Conservation (phyloP, 2,329 filamentous ascomycete genomes). For the Xylaria sp. region DNA sequence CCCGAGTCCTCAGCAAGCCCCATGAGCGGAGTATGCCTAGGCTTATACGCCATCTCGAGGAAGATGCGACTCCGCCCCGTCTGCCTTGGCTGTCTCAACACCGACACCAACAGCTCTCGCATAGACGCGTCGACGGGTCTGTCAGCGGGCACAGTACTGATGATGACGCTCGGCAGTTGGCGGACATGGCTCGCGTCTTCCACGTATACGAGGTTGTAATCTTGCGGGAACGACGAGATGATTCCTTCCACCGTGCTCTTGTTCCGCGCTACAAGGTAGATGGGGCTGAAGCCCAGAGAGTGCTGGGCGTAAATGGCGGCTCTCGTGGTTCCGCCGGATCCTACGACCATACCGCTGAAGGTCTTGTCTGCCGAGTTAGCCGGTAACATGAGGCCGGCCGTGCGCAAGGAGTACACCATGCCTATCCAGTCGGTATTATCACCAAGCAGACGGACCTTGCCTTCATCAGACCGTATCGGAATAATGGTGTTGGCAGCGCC, state of each 20-base stretch:
- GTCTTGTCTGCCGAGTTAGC: slow-evolving; percentile 37
- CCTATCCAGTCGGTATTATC: slow-evolving; percentile 97
- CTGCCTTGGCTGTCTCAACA: slow-evolving; percentile 52
- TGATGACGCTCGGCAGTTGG: slow-evolving; percentile 70
- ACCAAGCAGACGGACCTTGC: slow-evolving; percentile 67
- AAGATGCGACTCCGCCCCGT: slow-evolving; percentile 61
- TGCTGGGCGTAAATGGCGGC: slow-evolving; percentile 90
- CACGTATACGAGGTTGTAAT: slow-evolving; percentile 71
- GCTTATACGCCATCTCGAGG: slow-evolving; percentile 97
- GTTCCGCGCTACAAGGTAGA: slow-evolving; percentile 86
- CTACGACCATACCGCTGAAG: slow-evolving; percentile 78
- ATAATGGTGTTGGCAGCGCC: slow-evolving; percentile 96
- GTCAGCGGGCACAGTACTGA: slow-evolving; percentile 91
- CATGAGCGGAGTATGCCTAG: slow-evolving; percentile 82
- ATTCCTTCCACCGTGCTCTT: slow-evolving; percentile 70
- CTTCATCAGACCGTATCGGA: slow-evolving; percentile 53
- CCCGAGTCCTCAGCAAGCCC: slow-evolving; percentile 76
- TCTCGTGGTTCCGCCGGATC: slow-evolving; percentile 88
- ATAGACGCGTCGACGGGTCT: slow-evolving; percentile 77
- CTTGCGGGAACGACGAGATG: slow-evolving; percentile 71
- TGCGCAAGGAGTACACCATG: slow-evolving; percentile 80
- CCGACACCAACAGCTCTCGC: slow-evolving; percentile 64
- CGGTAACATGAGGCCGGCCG: slow-evolving; percentile 63
- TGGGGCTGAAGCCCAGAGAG: slow-evolving; percentile 80
- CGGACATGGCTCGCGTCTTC: slow-evolving; percentile 54